Base-by-base conservation (phyloP, 768 basidiomycete genomes). In the Hemileccinum impolitum region DNA sequence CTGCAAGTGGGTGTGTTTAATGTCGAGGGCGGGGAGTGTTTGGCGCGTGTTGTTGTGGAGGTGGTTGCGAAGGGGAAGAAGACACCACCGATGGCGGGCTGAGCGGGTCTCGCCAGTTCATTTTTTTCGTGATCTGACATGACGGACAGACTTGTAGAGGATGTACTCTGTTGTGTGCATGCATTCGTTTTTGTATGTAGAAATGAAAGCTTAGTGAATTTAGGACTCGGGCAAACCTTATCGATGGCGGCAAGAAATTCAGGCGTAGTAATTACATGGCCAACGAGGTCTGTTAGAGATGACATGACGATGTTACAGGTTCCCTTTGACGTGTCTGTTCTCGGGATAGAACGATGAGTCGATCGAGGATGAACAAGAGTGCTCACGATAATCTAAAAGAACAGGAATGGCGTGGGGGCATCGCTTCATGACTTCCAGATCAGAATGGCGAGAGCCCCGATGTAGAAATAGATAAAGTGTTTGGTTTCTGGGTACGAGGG, bases 391-490 rank as follows among this genome's bases (percentile, higher is more conserved):
- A 53, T 65, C 65, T 63, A 58, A 48, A 45, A 45, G 43, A 45
- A 43, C 42, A 38, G 41, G 46, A 44, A 23, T 23, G 23, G 6
- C 3, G 3, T 6, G 3, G 23, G 23, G 23, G 49, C 47, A n/a
- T 19, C 37, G 49, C 43, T 72, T 72, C 72, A 92, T 79, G 90
- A 92, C 75, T 91, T 93, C 90, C 90, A 93, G 74, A 93, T 83
- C 69, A 97, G 85, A 72, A 97, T 83, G 52, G 94, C 94, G 60
- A 94, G 84, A 31, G 85, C 75, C 48, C 91, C 93, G 66, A 98
- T 77, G 76, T 95, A 97, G 73, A 95, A 95, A 79, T 98, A 98
- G 74, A 98, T 94, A 74, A 98, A 98, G 67, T 96, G 89, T 70
- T 94, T 94, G 56, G 93, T 95, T 80, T 97, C 94, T 96, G 70